Percentiles rank a stretch among this genome's conserved stretches.
These are phyloP conservation scores for Syzygium oleosum DNA, from an alignment of 345 rosid genomes.

Conservation along the genomic window DNA sequence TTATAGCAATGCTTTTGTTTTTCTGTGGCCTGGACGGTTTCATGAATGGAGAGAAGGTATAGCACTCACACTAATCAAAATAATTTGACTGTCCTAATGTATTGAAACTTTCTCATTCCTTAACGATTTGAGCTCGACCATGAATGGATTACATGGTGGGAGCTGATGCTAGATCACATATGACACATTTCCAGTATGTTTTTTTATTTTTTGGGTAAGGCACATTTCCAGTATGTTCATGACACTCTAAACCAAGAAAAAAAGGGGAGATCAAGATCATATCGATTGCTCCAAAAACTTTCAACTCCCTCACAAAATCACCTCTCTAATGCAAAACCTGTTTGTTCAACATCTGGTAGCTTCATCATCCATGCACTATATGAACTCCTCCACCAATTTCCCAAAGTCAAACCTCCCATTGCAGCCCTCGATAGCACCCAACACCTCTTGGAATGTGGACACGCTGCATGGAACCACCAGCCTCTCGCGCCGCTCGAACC, in stretches of 20 bases:
- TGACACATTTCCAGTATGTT: background rate
- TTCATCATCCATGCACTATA: conserved; percentile 12
- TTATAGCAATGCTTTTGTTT: background rate
- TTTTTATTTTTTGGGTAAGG: too few species aligned
- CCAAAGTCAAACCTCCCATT: conserved; percentile 69
- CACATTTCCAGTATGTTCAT: background rate
- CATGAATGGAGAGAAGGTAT: background rate
- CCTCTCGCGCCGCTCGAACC: conserved; percentile 37
- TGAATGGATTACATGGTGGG: background rate
- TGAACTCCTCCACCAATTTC: conserved; percentile 59
- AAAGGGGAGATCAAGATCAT: background rate
- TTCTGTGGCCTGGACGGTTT: background rate
- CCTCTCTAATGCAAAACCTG: background rate
- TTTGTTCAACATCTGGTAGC: background rate
- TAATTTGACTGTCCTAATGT: background rate
- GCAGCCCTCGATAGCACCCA: conserved; percentile 56
- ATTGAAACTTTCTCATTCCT: background rate
- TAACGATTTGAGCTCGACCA: background rate
- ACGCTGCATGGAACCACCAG: conserved; percentile 77
- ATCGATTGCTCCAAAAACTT: background rate
- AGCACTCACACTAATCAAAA: background rate
- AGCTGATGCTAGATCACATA: background rate
- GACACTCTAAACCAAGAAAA: background rate
- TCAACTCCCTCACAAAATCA: background rate
- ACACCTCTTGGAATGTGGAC: conserved; percentile 57